These are phyloP conservation scores for Grigorovia humatica DNA, from an alignment of 805 yeast genomes.

Conservation along the genomic window DNA sequence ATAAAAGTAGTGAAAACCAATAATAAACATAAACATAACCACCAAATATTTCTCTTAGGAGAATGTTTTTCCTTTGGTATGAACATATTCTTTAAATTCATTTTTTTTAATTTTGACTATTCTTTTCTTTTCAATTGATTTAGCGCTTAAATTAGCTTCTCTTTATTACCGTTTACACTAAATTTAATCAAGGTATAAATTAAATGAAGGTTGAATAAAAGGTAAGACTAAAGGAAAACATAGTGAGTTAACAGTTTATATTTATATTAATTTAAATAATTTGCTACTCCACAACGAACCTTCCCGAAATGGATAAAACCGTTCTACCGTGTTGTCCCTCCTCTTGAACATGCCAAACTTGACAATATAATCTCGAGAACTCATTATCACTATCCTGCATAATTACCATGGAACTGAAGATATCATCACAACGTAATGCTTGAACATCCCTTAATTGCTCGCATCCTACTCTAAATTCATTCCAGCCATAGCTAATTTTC, in stretches of 20 bases:
- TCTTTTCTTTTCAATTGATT: too few species aligned
- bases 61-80: constrained; percentile 1
- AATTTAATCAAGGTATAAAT: too few species aligned
- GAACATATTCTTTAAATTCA: neutral
- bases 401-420: too few species aligned
- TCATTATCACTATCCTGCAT: neutral
- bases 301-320: neutral
- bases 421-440: too few species aligned
- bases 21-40: constrained; percentile 4
- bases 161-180: too few species aligned
- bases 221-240: neutral
- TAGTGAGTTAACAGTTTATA: too few species aligned
- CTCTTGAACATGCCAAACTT: neutral
- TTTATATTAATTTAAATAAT: too few species aligned
- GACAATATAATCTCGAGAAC: neutral
- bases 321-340: neutral
- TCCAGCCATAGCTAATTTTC: neutral
- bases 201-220: too few species aligned
- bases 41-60: neutral
- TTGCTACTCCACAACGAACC: neutral
- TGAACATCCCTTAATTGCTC: too few species aligned
- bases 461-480: too few species aligned
- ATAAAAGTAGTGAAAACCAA: constrained; percentile 21
- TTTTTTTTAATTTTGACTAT: neutral
- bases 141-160: too few species aligned